Evolutionary conservation across 345 rosid genomes (phyloP).

Genomic region (Bruguiera sexangula): DNA sequence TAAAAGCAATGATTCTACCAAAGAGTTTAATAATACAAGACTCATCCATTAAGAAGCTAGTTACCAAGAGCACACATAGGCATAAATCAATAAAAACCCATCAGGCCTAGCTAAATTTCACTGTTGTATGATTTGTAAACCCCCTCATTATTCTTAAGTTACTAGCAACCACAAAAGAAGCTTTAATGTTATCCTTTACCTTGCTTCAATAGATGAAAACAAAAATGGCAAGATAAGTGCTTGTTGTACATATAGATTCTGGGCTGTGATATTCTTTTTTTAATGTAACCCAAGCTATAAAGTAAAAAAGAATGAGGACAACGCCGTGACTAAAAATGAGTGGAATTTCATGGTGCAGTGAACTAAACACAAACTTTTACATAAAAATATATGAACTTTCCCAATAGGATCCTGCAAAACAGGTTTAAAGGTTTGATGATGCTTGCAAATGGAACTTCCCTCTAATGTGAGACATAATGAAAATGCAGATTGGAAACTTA

Average conservation of each 20-base stretch:
- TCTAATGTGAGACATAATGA: slow-evolving; percentile 1
- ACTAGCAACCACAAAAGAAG: background rate
- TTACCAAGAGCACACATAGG: background rate
- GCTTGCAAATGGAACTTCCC: background rate
- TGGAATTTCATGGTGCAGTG: background rate
- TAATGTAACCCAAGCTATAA: background rate
- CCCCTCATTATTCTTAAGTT: background rate
- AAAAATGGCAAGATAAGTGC: too few species aligned
- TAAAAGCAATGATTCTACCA: slow-evolving; percentile 3
- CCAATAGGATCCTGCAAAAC: too few species aligned
- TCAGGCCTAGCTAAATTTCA: background rate
- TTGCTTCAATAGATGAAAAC: background rate
- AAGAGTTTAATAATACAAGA: background rate
- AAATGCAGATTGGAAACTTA: slow-evolving; percentile 36
- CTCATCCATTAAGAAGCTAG: background rate
- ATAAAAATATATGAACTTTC: too few species aligned
- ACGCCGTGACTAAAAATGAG: background rate
- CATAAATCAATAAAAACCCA: background rate
- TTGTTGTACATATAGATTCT: too few species aligned
- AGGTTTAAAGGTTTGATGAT: background rate
- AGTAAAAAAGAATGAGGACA: background rate
- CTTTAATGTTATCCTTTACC: background rate
- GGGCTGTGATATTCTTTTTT: too few species aligned
- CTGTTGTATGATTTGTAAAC: too few species aligned
- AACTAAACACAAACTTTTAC: too few species aligned